Evolutionary conservation across 345 rosid genomes (phyloP).

Genomic region (Arabidopsis suecica): DNA sequence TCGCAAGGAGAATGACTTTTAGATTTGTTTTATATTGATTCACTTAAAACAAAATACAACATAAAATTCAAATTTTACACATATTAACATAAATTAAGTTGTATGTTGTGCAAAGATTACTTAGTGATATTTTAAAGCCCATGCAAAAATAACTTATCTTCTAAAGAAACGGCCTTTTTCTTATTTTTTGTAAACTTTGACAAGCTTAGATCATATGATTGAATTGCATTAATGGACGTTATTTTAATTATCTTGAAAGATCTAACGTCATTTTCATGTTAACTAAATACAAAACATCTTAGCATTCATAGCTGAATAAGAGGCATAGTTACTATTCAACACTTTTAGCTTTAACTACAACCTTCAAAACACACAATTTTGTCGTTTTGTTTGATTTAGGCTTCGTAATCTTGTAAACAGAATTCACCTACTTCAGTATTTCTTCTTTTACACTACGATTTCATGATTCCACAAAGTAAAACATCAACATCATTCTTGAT

Average conservation of each 20-base stretch:
- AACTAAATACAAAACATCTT: neutral
- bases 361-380: neutral
- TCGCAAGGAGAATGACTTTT: neutral
- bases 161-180: too few species aligned
- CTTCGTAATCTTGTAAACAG: neutral
- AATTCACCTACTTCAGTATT: neutral
- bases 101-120: neutral
- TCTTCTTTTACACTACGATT: neutral
- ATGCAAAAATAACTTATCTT: neutral
- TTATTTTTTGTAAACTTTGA: neutral
- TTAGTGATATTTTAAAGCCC: neutral
- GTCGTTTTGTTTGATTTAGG: neutral
- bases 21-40: neutral
- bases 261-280: conserved; percentile 17
- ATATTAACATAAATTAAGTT: neutral
- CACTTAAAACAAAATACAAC: neutral
- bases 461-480: neutral
- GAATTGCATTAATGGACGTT: conserved; percentile 4
- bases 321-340: neutral
- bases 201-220: neutral
- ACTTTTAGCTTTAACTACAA: neutral
- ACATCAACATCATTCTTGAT: neutral
- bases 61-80: too few species aligned
- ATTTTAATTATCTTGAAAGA: neutral
- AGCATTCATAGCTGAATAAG: neutral